phyloP scores from a whole-genome alignment of 139 green algal genomes.

The Coelastrella sp. region DNA sequence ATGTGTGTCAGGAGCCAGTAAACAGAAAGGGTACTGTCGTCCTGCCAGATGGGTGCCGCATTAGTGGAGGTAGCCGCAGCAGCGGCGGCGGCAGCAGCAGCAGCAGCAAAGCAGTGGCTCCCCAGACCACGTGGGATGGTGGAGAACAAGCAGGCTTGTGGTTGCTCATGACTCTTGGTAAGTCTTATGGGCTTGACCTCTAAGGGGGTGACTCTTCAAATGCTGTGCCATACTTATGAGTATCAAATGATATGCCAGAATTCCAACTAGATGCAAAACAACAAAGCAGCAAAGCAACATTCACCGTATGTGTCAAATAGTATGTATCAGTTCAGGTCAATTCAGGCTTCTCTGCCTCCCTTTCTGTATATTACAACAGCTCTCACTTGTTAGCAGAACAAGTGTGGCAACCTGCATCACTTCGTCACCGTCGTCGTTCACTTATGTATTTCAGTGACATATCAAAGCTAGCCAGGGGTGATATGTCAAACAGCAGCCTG shows the following conservation, averaged over 20 bases:
- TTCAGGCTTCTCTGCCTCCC: slow-evolving; percentile 10
- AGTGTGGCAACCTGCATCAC: slow-evolving; percentile 4
- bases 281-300: no score
- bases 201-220: not conserved
- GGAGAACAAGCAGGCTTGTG: not conserved
- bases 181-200: not conserved
- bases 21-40: not conserved
- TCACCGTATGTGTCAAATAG: not conserved
- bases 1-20: slow-evolving; percentile 11
- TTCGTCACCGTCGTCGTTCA: not conserved
- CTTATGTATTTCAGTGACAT: not conserved
- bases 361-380: not conserved
- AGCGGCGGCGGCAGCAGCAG: not conserved
- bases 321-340: not conserved
- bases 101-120: slow-evolving; percentile 1
- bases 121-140: not conserved
- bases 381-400: not conserved
- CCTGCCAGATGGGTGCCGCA: not conserved
- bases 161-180: slow-evolving; percentile 1
- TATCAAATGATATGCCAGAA: not conserved
- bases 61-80: not conserved
- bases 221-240: not conserved
- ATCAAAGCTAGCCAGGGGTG: not conserved
- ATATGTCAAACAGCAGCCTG: not conserved
- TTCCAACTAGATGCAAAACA: not conserved